A percentile compares a stretch with the other conserved stretches of the same genome.
Conservation (phyloP, 108 stramenopile genomes). For the Skeletonema tropicum region DNA sequence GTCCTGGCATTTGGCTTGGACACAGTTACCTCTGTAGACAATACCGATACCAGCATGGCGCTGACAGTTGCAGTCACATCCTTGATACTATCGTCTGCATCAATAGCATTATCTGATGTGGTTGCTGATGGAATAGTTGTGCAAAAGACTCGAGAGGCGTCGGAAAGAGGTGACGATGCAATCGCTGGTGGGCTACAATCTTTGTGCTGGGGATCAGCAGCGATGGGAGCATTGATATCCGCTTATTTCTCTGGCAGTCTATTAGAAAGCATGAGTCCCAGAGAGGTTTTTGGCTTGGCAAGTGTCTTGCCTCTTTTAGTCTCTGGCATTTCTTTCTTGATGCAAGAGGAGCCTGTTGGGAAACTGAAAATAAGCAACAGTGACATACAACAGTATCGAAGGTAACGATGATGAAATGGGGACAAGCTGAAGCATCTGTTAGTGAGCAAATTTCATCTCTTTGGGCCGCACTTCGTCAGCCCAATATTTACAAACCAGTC, state of each 20-base stretch:
- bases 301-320: slow-evolving; percentile 88
- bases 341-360: slow-evolving; percentile 71
- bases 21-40: slow-evolving; percentile 4
- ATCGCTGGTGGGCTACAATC: slow-evolving; percentile 86
- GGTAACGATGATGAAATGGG: slow-evolving; percentile 1
- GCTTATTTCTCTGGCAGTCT: slow-evolving; percentile 91
- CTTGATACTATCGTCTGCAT: slow-evolving; percentile 69
- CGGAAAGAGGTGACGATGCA: slow-evolving; percentile 47
- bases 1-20: slow-evolving; percentile 61
- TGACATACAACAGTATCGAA: slow-evolving; percentile 3
- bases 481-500: slow-evolving; percentile 89
- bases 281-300: slow-evolving; percentile 88
- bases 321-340: slow-evolving; percentile 70
- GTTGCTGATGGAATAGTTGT: slow-evolving; percentile 97
- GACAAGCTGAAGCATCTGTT: slow-evolving; percentile 26
- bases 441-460: slow-evolving; percentile 70
- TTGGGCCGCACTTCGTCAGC: slow-evolving; percentile 81
- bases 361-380: slow-evolving; percentile 1
- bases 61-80: slow-evolving; percentile 56
- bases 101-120: slow-evolving; percentile 93
- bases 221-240: slow-evolving; percentile 87
- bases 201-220: slow-evolving; percentile 91
- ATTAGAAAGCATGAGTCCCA: slow-evolving; percentile 83
- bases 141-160: slow-evolving; percentile 78
- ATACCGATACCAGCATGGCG: slow-evolving; percentile 19